Evolutionary conservation across 495 filamentous ascomycete species (phyloP), one percentile per base, ranked within the genome.

Genomic region (Achaetomiella virescens): DNA sequence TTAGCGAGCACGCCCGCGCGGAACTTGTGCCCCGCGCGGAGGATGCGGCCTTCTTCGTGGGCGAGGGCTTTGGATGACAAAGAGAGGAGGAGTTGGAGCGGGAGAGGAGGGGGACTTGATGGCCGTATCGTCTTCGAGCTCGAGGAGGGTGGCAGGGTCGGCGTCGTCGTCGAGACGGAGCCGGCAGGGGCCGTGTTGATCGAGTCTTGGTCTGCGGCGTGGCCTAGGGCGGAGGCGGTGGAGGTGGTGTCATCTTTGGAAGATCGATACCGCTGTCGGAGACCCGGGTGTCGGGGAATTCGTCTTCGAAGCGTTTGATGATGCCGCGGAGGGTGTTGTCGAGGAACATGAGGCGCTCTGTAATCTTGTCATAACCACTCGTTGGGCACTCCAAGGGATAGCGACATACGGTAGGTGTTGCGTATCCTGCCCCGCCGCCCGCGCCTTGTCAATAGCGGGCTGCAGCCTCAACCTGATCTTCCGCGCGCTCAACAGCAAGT

Each of bases 231-330:
- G 54, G 18, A 33, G 37, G n/a, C 55, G 61, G 17, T 59, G 15
- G 38, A 11, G 4, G 41, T 66, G 14, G 61, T 66, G 9, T 64
- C 60, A 10, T 22, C 65, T 31, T 31, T 20, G 54, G 46, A 10
- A 44, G 41, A 10, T 50, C 55, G 33, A 61, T 56, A 18, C 57
- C 66, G 21, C 57, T 63, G 41, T 60, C 41, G 12, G 64, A 57
- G 53, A 91, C 70, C 14, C 89, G 83, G 1, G 86, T 92, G 65
- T 97, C 93, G 11, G 93, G 93, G 63, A 90, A 98, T 70, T 96
- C 91, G 63, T 92, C 85, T 66, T 97, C 93, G 59, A 98, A 98
- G 18, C 93, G 88, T 64, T 87, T 82, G 65, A 97, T 96, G 74
- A 98, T 96, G 58, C 83, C 82, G 58, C 88, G 81, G 7, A 98